These are phyloP conservation scores for Plasmopara viticola DNA, from an alignment of 352 stramenopile species.

Conservation along the genomic window DNA sequence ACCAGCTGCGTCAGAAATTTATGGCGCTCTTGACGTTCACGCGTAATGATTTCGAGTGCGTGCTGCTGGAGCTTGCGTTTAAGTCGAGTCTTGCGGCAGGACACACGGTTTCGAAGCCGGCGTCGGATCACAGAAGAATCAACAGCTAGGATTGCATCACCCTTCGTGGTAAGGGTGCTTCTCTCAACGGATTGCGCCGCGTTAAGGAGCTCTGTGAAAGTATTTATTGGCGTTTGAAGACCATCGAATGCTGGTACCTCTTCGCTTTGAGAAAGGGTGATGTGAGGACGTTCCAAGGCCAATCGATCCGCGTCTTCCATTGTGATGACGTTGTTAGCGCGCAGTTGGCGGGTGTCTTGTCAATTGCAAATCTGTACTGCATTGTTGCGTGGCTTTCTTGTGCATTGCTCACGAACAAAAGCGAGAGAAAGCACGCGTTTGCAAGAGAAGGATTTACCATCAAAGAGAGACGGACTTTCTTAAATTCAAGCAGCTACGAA, in stretches of 20 bases:
- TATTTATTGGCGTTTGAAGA: constrained; percentile 11
- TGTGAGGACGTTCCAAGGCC: no score
- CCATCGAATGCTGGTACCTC: neutral
- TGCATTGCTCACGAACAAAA: no score
- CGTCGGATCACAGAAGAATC: constrained; percentile 14
- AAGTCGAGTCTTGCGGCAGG: constrained; percentile 36
- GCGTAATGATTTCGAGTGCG: constrained; percentile 18
- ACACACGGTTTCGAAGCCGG: constrained; percentile 37
- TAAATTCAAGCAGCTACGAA: no score
- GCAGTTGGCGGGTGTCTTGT: no score
- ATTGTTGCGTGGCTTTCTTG: no score
- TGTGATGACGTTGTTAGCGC: no score
- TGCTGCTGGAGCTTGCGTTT: constrained; percentile 27
- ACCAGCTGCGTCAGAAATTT: constrained; percentile 29
- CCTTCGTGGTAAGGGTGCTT: neutral
- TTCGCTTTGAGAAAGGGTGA: no score
- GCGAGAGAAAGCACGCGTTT: no score
- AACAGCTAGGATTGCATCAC: constrained; percentile 1
- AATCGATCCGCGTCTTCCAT: no score
- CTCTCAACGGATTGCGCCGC: constrained; percentile 18
- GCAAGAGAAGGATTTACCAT: no score
- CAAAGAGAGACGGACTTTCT: no score
- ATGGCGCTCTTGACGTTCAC: constrained; percentile 25
- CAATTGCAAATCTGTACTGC: no score
- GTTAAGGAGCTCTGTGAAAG: constrained; percentile 22